Evolutionary conservation across 1,284 basidiomycete species (phyloP), one percentile per base, ranked within the genome.

Genomic region (Heterobasidion occidentale): DNA sequence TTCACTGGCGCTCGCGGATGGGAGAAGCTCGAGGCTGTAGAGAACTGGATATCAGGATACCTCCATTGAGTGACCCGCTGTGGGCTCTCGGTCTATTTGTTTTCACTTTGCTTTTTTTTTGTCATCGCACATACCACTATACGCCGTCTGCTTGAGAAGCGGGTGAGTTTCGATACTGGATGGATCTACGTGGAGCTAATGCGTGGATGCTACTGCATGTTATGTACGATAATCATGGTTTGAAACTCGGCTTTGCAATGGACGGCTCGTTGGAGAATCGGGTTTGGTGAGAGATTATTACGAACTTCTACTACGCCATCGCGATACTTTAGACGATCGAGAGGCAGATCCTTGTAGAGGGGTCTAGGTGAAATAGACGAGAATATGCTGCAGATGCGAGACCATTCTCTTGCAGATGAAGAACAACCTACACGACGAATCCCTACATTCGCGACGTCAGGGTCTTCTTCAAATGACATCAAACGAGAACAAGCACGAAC

Each of bases 1-100:
- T 77, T 80, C 57, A 79, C 76, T 1, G 79, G 78, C 3, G 64
- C 36, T 15, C 42, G 63, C n/a, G 78, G 78, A 9, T 75, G 74
- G 58, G 68, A 71, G 61, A 79, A 80, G 68, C 67, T 77, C 33
- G 67, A 75, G 56, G 64, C 68, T 7, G 47, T 74, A n/a, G 70
- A 74, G 59, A 63, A 71, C 47, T 80, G 77, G 77, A 51, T 78
- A 9, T 56, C 34, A 51, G 45, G 53, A 7, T 45, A 14, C 17
- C 9, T 54, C 8, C 49, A 51, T 35, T 54, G 36, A 59, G 19
- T 42, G 12, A 42, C n/a, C 38, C 6, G 38, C n/a, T 12, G n/a
- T 7, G 38, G 38, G n/a, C n/a, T 42, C 11, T 42, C 38, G 3
- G 38, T 42, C 12, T n/a, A 7, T 1, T 42, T 42, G 7, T 42